Percentiles rank a stretch among this genome's conserved stretches.
Conservation (phyloP, 2,329 filamentous ascomycete species). For the Akanthomyces lecanii region DNA sequence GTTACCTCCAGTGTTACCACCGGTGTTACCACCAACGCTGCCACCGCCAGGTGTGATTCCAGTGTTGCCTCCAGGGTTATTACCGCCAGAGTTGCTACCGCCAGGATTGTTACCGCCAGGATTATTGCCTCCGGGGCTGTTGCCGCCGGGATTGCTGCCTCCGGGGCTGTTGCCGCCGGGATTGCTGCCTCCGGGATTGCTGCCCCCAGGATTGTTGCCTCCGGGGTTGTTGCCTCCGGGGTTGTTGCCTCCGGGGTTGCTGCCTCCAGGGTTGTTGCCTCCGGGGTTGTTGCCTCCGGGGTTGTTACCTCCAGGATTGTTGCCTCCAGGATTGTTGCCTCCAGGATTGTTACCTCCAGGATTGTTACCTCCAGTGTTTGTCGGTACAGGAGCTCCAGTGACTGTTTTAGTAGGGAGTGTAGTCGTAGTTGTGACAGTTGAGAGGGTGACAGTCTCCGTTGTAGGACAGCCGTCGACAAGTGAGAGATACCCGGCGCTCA, state of each 20-base stretch:
- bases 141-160: not conserved
- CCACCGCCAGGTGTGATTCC: not conserved
- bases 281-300: not conserved
- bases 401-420: not conserved
- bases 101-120: not conserved
- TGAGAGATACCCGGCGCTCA: not conserved
- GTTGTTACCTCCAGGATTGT: not conserved
- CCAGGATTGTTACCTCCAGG: not conserved
- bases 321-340: not conserved
- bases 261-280: not conserved
- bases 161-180: not conserved
- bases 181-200: not conserved
- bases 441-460: constrained; percentile 1
- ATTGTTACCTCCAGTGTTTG: not conserved
- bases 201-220: not conserved
- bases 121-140: not conserved
- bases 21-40: not conserved
- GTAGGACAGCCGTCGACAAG: not conserved
- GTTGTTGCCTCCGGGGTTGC: not conserved
- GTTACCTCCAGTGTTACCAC: not conserved
- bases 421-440: not conserved
- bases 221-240: not conserved
- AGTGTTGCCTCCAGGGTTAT: not conserved
- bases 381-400: not conserved
- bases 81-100: not conserved